phyloP scores from a whole-genome alignment of 495 filamentous ascomycete genomes.

The Immersiella caudata region DNA sequence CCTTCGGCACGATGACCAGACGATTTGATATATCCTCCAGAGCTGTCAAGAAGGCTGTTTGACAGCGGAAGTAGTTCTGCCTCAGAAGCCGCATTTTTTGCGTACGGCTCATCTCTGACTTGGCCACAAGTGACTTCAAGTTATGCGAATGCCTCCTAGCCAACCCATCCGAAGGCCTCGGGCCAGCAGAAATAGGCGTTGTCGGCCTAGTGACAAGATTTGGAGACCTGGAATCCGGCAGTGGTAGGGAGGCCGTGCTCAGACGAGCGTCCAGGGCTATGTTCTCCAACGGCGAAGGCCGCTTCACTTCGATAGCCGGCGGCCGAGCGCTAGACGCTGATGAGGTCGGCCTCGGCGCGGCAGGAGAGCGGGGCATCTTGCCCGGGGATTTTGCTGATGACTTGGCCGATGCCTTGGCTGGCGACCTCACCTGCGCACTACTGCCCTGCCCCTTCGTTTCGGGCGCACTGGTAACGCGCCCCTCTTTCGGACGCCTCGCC shows the following conservation, averaged over 20 bases:
- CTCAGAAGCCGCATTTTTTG: conserved; percentile 66
- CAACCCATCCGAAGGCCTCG: conserved; percentile 54
- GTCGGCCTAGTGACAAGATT: conserved; percentile 46
- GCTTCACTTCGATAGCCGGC: conserved; percentile 28
- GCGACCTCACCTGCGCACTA: conserved; percentile 11
- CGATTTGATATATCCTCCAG: conserved; percentile 78
- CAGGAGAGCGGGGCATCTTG: conserved; percentile 30
- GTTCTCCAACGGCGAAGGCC: conserved; percentile 43
- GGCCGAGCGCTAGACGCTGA: conserved; percentile 25
- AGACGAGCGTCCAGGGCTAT: conserved; percentile 53
- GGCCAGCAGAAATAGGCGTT: conserved; percentile 54
- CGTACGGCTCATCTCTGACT: conserved; percentile 54
- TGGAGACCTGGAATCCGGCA: conserved; percentile 60
- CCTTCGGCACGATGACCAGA: conserved; percentile 71
- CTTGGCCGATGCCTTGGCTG: conserved; percentile 15
- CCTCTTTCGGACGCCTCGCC: conserved; percentile 51
- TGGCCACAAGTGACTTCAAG: conserved; percentile 49
- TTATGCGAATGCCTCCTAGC: conserved; percentile 53
- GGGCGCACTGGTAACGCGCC: conserved; percentile 42
- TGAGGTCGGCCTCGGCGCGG: conserved; percentile 19
- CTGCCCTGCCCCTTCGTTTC: conserved; percentile 36
- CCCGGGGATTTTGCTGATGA: conserved; percentile 30
- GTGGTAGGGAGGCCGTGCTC: conserved; percentile 65
- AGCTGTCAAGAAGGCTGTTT: conserved; percentile 72
- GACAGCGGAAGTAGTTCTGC: conserved; percentile 73